Percentiles rank a stretch among this genome's conserved stretches.
Evolutionary conservation across 129 eudicot genomes (phyloP).

Genomic region (Ambrosia artemisiifolia): DNA sequence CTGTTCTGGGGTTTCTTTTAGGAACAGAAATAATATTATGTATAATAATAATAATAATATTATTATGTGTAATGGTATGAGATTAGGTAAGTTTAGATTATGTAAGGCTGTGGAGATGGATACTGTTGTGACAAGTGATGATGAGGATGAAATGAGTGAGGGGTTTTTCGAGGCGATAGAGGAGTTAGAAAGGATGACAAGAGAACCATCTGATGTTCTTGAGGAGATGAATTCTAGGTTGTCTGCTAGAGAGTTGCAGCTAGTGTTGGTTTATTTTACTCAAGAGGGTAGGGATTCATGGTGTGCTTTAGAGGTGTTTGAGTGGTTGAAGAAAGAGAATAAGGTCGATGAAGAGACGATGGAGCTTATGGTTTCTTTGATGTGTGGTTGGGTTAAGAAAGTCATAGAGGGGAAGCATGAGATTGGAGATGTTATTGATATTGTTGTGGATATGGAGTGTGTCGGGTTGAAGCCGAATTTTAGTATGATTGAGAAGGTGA

Average conservation of each 20-base stretch:
- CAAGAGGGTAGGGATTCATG: slow-evolving; percentile 97
- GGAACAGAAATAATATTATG: slow-evolving; percentile 22
- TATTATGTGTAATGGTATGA: slow-evolving; percentile 13
- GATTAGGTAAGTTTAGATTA: slow-evolving; percentile 30
- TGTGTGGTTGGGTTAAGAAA: slow-evolving; percentile 94
- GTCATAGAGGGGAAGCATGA: slow-evolving; percentile 55
- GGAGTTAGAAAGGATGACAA: slow-evolving; percentile 77
- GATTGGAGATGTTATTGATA: slow-evolving; percentile 70
- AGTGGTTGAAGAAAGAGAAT: slow-evolving; percentile 88
- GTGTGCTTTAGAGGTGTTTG: slow-evolving; percentile 93
- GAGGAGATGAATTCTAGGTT: slow-evolving; percentile 77
- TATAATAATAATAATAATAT: slow-evolving; percentile 1
- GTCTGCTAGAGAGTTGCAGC: slow-evolving; percentile 73
- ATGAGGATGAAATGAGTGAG: slow-evolving; percentile 86
- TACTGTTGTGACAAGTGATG: slow-evolving; percentile 58
- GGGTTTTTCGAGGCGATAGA: slow-evolving; percentile 90
- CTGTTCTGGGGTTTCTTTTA: slow-evolving; percentile 32
- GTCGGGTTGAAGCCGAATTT: slow-evolving; percentile 84
- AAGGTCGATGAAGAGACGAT: slow-evolving; percentile 89
- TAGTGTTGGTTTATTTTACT: slow-evolving; percentile 83
- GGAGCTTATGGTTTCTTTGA: slow-evolving; percentile 93
- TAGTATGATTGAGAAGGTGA: slow-evolving; percentile 94
- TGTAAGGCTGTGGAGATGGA: slow-evolving; percentile 61
- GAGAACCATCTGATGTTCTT: slow-evolving; percentile 87
- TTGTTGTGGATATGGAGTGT: slow-evolving; percentile 91